Percentiles rank a stretch among this genome's conserved stretches.
These are phyloP conservation scores for Cladophialophora chaetospira DNA, from an alignment of 2,329 filamentous ascomycete genomes.

Conservation along the genomic window DNA sequence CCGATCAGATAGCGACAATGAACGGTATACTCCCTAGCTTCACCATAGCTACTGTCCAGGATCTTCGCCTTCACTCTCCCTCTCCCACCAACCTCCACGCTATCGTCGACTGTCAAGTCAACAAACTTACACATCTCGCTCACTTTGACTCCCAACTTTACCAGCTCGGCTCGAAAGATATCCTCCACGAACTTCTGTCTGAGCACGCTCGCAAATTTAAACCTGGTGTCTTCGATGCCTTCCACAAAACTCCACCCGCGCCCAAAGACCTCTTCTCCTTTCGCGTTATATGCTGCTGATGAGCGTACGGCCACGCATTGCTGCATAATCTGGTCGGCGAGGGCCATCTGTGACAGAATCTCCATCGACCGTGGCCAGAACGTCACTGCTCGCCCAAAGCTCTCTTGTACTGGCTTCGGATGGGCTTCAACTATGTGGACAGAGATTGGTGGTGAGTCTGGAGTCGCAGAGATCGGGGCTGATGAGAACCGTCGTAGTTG, in stretches of 20 bases:
- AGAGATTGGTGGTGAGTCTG: conserved; percentile 32
- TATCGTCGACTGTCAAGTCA: conserved; percentile 43
- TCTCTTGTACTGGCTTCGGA: conserved; percentile 51
- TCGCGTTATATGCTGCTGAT: conserved; percentile 51
- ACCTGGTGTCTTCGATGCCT: conserved; percentile 54
- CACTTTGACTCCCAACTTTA: conserved; percentile 41
- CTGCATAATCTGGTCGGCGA: conserved; percentile 54
- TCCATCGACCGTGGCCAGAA: conserved; percentile 56
- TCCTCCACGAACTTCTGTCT: conserved; percentile 59
- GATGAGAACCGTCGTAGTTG: conserved; percentile 36
- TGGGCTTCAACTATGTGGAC: conserved; percentile 55
- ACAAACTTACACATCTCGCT: conserved; percentile 43
- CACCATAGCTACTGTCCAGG: conserved; percentile 34
- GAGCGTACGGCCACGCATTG: conserved; percentile 55
- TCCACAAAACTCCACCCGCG: conserved; percentile 58
- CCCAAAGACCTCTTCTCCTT: conserved; percentile 49
- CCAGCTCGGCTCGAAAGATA: conserved; percentile 50
- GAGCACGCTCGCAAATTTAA: conserved; percentile 57
- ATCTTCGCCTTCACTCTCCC: conserved; percentile 36
- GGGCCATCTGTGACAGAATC: conserved; percentile 55
- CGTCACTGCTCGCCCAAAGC: conserved; percentile 58
- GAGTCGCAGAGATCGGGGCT: conserved; percentile 8
- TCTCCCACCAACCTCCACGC: conserved; percentile 30
- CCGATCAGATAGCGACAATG: conserved; percentile 54
- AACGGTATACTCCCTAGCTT: conserved; percentile 33